Percentiles rank a stretch among this genome's conserved stretches.
Conservation (phyloP, 306 rosid genomes). For the Amphicarpaea edgeworthii region DNA sequence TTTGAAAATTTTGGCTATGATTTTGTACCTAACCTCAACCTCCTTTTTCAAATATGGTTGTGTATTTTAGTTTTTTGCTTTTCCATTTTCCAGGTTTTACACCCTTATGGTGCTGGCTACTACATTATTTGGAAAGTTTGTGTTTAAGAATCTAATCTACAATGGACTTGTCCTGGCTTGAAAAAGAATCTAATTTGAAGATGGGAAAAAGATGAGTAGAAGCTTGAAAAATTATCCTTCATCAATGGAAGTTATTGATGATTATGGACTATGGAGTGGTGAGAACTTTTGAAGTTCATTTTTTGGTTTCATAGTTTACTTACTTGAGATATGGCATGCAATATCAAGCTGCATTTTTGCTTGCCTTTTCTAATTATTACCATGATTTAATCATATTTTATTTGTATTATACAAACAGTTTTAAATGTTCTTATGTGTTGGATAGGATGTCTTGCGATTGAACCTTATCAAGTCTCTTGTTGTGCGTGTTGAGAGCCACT, state of each 20-base stretch:
- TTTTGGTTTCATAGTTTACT: not conserved
- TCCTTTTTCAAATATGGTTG: slow-evolving; percentile 14
- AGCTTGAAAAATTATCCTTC: slow-evolving; percentile 93
- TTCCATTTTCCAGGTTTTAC: slow-evolving; percentile 80
- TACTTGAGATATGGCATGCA: slow-evolving; percentile 22
- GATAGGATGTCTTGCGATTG: slow-evolving; percentile 88
- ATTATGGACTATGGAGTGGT: slow-evolving; percentile 93
- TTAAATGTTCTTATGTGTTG: slow-evolving; percentile 32
- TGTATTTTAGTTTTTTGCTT: slow-evolving; percentile 36
- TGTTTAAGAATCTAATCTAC: slow-evolving; percentile 93
- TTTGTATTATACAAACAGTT: slow-evolving; percentile 27
- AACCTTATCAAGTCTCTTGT: slow-evolving; percentile 96
- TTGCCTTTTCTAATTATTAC: slow-evolving; percentile 14
- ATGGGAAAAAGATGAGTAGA: slow-evolving; percentile 98
- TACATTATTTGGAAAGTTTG: slow-evolving; percentile 90
- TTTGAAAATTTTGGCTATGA: not conserved
- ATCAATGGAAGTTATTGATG: slow-evolving; percentile 85
- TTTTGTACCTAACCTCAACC: not conserved
- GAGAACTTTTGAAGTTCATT: slow-evolving; percentile 42
- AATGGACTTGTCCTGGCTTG: slow-evolving; percentile 98
- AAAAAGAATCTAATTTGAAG: too few relatives aligned
- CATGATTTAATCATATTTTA: slow-evolving; percentile 4
- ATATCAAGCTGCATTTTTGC: slow-evolving; percentile 16
- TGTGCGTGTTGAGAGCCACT: slow-evolving; percentile 94
- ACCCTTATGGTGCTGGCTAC: slow-evolving; percentile 96